These are phyloP conservation scores for Tricholoma sp. DNA, from an alignment of 768 basidiomycete species.

Conservation along the genomic window DNA sequence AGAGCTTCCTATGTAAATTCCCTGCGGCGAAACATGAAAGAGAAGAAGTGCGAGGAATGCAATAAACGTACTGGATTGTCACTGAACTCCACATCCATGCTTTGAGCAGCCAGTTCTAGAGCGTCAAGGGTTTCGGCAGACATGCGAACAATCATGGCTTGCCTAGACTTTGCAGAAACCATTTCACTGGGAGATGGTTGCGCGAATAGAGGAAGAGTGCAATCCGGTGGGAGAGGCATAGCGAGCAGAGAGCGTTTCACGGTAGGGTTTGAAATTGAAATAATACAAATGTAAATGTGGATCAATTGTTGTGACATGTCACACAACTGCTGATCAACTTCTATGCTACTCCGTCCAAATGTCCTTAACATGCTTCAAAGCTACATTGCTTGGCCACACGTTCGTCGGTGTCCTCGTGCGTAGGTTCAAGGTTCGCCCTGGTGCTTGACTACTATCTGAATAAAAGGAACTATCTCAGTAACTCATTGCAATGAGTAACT, in stretches of 20 bases:
- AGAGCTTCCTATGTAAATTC: constrained; percentile 58
- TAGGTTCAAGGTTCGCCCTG: too few species aligned
- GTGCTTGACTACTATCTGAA: neutral
- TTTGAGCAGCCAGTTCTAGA: constrained; percentile 41
- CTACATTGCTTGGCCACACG: too few species aligned
- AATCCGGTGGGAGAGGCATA: constrained; percentile 65
- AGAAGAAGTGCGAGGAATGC: neutral
- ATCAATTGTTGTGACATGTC: too few species aligned
- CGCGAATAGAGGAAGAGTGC: constrained; percentile 54
- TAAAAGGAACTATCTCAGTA: neutral
- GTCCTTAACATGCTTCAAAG: too few species aligned
- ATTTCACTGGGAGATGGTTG: constrained; percentile 51
- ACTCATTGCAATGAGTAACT: neutral
- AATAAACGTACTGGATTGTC: constrained; percentile 46
- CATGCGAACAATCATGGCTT: constrained; percentile 73
- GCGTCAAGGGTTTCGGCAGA: constrained; percentile 69
- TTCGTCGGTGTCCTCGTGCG: too few species aligned
- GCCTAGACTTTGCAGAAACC: constrained; percentile 57
- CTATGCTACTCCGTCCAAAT: too few species aligned
- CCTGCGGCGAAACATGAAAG: constrained; percentile 31
- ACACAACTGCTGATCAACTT: too few species aligned
- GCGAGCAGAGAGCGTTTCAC: too few species aligned
- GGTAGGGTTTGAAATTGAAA: too few species aligned
- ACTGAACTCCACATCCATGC: constrained; percentile 60
- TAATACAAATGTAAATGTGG: too few species aligned